A percentile compares a stretch with the other conserved stretches of the same genome.
Conservation (phyloP, 2,329 filamentous ascomycete genomes). For the Alternaria arbusti region DNA sequence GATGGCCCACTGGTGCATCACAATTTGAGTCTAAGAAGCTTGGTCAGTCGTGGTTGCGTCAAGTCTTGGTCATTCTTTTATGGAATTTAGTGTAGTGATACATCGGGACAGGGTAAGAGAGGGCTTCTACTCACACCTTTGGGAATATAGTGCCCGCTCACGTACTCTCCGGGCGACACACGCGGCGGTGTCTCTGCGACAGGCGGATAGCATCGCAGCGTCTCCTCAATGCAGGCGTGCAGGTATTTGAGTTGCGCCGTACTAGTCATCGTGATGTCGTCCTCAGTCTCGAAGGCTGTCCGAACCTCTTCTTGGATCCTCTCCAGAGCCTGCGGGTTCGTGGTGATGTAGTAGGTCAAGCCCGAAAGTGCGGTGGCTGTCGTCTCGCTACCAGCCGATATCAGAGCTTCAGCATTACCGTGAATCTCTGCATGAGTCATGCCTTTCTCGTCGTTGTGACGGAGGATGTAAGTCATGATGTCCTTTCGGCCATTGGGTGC, state of each 20-base stretch:
- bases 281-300: conserved; percentile 1
- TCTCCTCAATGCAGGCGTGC: conserved; percentile 20
- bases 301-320: conserved; percentile 15
- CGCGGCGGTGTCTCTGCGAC: conserved; percentile 8
- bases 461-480: conserved; percentile 16
- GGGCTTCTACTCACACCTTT: conserved; percentile 23
- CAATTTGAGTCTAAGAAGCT: too few relatives aligned
- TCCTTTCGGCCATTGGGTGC: conserved; percentile 3
- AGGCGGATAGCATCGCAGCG: conserved; percentile 24
- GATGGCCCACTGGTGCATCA: conserved; percentile 26
- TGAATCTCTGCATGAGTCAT: conserved; percentile 37
- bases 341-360: conserved; percentile 7
- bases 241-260: conserved; percentile 19
- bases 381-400: conserved; percentile 47
- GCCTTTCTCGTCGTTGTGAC: conserved; percentile 18
- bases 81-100: too few relatives aligned
- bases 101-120: too few relatives aligned
- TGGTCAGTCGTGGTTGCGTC: too few relatives aligned
- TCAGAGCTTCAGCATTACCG: conserved; percentile 29
- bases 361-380: conserved; percentile 12
- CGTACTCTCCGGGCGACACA: conserved; percentile 10
- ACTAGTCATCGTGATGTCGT: conserved; percentile 14
- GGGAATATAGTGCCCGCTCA: conserved; percentile 22
- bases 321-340: conserved; percentile 14
- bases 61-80: too few relatives aligned